These are phyloP conservation scores for Aegle marmelos DNA, from an alignment of 345 rosid species.

Conservation along the genomic window DNA sequence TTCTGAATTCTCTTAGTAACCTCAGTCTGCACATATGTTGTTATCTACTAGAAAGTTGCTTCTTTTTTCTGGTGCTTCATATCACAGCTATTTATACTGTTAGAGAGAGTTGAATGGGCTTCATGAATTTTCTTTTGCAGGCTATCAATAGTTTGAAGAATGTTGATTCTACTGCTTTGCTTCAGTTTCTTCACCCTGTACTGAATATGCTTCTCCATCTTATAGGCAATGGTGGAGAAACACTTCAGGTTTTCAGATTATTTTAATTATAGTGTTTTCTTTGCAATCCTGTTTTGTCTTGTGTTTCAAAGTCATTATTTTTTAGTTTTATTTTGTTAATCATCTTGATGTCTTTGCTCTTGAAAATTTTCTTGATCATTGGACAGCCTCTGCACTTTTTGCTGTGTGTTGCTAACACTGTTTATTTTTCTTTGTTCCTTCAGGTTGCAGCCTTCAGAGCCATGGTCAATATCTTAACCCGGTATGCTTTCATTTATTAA, in stretches of 20 bases:
- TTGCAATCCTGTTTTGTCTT: not conserved
- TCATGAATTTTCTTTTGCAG: slow-evolving; percentile 35
- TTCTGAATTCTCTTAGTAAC: not conserved
- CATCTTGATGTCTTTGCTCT: slow-evolving; percentile 9
- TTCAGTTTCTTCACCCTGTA: slow-evolving; percentile 97
- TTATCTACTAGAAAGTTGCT: not conserved
- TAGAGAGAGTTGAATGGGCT: not conserved
- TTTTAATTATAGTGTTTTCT: slow-evolving; percentile 7
- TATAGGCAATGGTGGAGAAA: slow-evolving; percentile 99
- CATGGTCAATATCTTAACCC: slow-evolving; percentile 93
- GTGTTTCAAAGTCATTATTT: not conserved
- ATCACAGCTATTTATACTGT: not conserved
- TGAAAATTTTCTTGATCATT: not conserved
- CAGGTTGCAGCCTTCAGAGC: slow-evolving; percentile 99
- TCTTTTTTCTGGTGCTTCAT: not conserved
- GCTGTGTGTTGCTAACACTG: slow-evolving; percentile 22
- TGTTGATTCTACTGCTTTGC: slow-evolving; percentile 94
- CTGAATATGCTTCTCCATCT: slow-evolving; percentile 98
- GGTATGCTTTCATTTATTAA: slow-evolving; percentile 42
- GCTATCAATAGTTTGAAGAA: slow-evolving; percentile 98
- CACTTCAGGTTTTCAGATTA: slow-evolving; percentile 73
- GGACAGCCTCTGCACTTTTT: slow-evolving; percentile 2
- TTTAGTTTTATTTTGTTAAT: not conserved
- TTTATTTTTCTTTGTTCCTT: slow-evolving; percentile 26
- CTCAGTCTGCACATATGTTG: not conserved